Evolutionary conservation across 2,329 filamentous ascomycete genomes (phyloP).

Genomic region (Penicillium sp.): DNA sequence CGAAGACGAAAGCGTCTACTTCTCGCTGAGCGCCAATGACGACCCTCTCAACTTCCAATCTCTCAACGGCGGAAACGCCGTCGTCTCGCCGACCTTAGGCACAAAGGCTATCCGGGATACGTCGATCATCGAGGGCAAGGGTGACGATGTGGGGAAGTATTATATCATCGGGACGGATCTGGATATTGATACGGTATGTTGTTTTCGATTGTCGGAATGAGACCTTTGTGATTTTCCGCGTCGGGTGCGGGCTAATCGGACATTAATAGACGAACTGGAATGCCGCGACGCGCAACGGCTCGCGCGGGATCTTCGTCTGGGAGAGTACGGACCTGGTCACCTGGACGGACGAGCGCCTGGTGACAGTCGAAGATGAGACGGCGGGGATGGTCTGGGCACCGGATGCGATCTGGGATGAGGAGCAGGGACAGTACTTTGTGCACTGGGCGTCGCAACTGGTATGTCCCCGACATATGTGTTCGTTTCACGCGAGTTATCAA

Average conservation of each 20-base stretch:
- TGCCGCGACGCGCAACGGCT: constrained; percentile 18
- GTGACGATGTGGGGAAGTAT: constrained; percentile 20
- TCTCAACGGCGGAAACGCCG: constrained; percentile 14
- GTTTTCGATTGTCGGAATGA: too few species aligned
- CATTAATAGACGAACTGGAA: constrained; percentile 23
- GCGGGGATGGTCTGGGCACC: constrained; percentile 25
- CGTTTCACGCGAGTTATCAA: not conserved
- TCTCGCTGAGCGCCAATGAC: constrained; percentile 20
- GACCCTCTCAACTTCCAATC: constrained; percentile 13
- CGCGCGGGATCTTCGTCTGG: constrained; percentile 22
- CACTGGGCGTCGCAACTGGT: constrained; percentile 24
- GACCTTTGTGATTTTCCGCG: too few species aligned
- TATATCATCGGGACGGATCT: constrained; percentile 24
- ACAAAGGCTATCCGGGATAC: constrained; percentile 23
- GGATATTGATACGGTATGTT: constrained; percentile 19
- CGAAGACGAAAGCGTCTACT: constrained; percentile 22
- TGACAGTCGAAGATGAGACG: constrained; percentile 21
- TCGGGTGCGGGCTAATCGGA: too few species aligned
- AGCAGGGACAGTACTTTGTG: constrained; percentile 21
- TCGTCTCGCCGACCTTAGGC: constrained; percentile 21
- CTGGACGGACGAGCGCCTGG: constrained; percentile 18
- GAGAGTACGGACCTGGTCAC: constrained; percentile 22
- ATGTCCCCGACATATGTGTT: not conserved
- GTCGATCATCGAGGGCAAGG: constrained; percentile 17
- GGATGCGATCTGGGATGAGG: constrained; percentile 24